Evolutionary conservation across 352 stramenopile genomes (phyloP), one percentile per base, ranked within the genome.

Genomic region (Globisporangium rhizosaccharum): DNA sequence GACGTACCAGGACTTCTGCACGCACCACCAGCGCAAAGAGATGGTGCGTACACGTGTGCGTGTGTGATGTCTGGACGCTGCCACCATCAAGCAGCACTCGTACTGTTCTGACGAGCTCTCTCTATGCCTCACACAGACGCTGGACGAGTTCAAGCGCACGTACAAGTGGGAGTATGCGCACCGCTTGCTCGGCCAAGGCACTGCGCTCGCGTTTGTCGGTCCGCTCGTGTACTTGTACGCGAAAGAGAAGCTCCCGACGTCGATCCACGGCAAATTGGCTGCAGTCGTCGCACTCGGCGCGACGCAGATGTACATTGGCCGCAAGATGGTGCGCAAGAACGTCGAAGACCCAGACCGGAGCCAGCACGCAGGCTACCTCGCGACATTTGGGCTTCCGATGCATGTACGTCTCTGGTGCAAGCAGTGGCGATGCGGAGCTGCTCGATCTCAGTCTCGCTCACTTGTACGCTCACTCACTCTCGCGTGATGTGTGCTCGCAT

Each of bases 61-160:
- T 39, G 23, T 12, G 18, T 15, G 18, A 5, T 14, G 23, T 28
- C 6, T 53, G 18, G 33, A 36, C 9, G 11, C 41, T 30, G 23
- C 23, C 23, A 23, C 23, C 23, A 23, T 23, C 23, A 23, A 23
- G 23, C 23, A 23, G 23, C 23, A 23, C 23, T 23, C 33, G 41
- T 41, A 3, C n/a, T 33, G 20, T 25, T 39, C 3, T 26, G 47
- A 28, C 23, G 23, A 23, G 23, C 46, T 5, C 44, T 54, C 33
- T 39, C 11, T 10, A 1, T 39, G 33, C 33, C 33, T 10, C 8
- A 12, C 8, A 37, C 59, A 90, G 96, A 97, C 79, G 8, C 63
- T 98, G 17, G 92, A 98, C 1, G 96, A 99, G 23, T 99, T 99
- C 66, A 97, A 98, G 67, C 87, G 74, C 12, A 98, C 98, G 62